These are phyloP conservation scores for Massarina eburnea DNA, from an alignment of 2,329 filamentous ascomycete genomes.

Conservation along the genomic window DNA sequence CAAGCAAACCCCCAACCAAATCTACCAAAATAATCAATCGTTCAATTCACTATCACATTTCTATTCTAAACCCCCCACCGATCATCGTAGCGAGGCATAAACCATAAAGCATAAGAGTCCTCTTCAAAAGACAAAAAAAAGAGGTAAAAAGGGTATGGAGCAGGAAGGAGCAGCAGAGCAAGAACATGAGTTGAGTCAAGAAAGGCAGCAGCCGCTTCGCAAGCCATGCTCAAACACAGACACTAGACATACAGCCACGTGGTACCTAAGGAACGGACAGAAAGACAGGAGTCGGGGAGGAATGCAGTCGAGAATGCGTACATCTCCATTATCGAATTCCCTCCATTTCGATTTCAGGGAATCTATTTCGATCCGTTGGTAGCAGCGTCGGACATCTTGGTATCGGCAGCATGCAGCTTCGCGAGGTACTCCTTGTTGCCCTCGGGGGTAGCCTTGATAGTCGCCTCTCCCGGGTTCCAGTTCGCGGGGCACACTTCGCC, in stretches of 20 bases:
- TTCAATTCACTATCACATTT: no score
- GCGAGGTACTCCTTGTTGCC: constrained; percentile 43
- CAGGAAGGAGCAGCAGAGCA: no score
- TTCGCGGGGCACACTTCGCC: constrained; percentile 48
- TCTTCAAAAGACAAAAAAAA: no score
- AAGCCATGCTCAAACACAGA: constrained; percentile 4
- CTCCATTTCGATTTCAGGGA: neutral
- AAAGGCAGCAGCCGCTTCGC: constrained; percentile 1
- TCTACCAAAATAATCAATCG: no score
- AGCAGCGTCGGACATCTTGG: constrained; percentile 35
- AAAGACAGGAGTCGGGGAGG: neutral
- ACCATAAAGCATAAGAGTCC: no score
- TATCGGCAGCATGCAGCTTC: constrained; percentile 36
- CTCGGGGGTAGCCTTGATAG: constrained; percentile 45
- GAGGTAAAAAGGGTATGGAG: constrained; percentile 1
- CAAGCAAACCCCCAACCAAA: no score
- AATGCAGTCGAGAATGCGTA: constrained; percentile 1
- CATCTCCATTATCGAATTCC: neutral
- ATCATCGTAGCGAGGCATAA: no score
- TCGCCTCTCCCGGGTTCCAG: constrained; percentile 44
- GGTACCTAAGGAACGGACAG: no score
- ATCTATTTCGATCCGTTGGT: constrained; percentile 30
- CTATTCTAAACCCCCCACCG: no score
- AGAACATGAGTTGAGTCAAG: no score
- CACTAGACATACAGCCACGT: neutral